These are phyloP conservation scores for Alternaria burnsii DNA, from an alignment of 2,329 filamentous ascomycete species.

Conservation along the genomic window DNA sequence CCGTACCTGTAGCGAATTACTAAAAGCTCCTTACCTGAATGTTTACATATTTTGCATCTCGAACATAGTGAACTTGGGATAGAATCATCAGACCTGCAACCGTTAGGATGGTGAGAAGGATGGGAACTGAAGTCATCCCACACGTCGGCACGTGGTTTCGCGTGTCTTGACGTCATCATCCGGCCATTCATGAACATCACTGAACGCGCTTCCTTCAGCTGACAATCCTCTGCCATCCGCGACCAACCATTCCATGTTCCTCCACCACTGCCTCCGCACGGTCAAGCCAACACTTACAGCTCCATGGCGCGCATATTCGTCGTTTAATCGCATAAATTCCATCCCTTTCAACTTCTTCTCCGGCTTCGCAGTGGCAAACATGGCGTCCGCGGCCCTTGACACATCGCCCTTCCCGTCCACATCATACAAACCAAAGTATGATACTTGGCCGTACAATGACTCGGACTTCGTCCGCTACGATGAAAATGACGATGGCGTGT, in stretches of 20 bases:
- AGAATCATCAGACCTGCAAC: accelerated
- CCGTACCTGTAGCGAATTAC: not conserved
- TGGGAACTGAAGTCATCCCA: not conserved
- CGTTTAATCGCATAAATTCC: constrained; percentile 5
- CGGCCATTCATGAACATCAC: not conserved
- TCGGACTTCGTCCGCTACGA: constrained; percentile 54
- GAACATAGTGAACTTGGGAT: accelerated
- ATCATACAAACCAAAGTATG: constrained; percentile 28
- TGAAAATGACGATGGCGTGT: constrained; percentile 44
- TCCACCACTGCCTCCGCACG: not conserved
- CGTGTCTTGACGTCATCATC: constrained; percentile 32
- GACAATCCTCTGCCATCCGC: not conserved
- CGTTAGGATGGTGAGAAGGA: accelerated
- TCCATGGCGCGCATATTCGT: constrained; percentile 14
- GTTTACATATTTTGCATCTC: not conserved
- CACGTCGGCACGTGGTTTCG: constrained; percentile 24
- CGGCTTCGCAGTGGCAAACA: constrained; percentile 12
- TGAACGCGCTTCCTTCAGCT: constrained; percentile 10
- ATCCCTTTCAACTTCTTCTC: constrained; percentile 27
- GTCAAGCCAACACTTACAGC: not conserved
- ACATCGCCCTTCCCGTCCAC: constrained; percentile 17
- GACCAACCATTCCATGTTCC: constrained; percentile 13
- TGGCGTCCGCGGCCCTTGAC: constrained; percentile 6
- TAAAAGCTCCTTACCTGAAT: accelerated
- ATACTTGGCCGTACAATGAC: constrained; percentile 28